Base-by-base conservation (phyloP, 1,139 yeast genomes). In the Geotrichum phurueaensis region DNA sequence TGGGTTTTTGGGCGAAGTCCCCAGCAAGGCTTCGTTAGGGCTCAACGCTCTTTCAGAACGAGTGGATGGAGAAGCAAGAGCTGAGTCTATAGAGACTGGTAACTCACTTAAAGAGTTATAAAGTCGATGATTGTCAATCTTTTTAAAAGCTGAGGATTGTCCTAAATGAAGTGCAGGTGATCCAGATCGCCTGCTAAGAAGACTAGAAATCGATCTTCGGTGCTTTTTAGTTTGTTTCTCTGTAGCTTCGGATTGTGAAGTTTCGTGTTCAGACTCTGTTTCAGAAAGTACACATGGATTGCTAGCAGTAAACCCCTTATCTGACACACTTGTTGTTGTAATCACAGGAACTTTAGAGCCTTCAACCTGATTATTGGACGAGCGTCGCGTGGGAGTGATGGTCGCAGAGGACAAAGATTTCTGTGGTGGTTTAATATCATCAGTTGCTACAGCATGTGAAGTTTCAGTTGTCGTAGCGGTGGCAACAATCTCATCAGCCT, bases 401-500 rank as follows among this genome's bases (percentile, higher is more conserved):
- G 62, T 60, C 2, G 54, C 60, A 15, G 56, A 36, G n/a, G 60
- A 56, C 13, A 56, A 45, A 2, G 62, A 57, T 54, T 60, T 60
- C 3, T 54, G 54, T 9, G 62, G 62, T 10, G 60, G 58, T 10
- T 48, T 50, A 7, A 3, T 23, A 39, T 27, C 31, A 23, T 33
- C 47, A 2, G 45, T 15, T 13, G 52, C 47, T 7, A n/a, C 31
- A n/a, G 9, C 47, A 29, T 27, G 45, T 4, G 43, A 6, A 12
- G 33, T 20, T 20, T 29, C 53, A 20, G 15, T 51, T 13, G 31
- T 31, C 5, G 33, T 39, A 7, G 33, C 45, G 12, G 31, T 51
- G 12, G 43, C 54, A 13, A 20, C 53, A 9, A 25, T 31, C 23
- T 56, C 59, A 31, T 47, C 60, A 2, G 49, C 59, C 31, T 56